Evolutionary conservation across 257 asterid species (phyloP), one percentile per base, ranked within the genome.

Genomic region (Primulina eburnea): DNA sequence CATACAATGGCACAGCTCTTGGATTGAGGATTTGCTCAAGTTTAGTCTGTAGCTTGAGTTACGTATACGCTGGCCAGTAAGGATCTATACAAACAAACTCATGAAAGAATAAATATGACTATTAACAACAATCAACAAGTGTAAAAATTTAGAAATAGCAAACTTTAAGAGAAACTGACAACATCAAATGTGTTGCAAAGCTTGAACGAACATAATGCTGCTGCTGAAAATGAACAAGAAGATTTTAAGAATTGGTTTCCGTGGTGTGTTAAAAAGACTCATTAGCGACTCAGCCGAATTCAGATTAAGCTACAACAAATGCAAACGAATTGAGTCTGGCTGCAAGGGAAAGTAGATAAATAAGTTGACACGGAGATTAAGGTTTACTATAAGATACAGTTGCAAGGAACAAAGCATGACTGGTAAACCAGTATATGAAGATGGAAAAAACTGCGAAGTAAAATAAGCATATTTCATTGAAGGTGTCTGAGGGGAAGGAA

Each of bases 401-500:
- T 60, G 64, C 24, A 79, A 63, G 47, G 28, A 47, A 58, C 70
- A 59, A 21, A 37, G 37, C 30, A 59, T 37, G 65, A 37, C 40
- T 72, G 72, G 11, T 73, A 34, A 18, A 67, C 70, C 66, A 71
- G 68, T 68, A 52, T 26, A 53, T 2, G 52, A 16, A 11, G 34
- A 7, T 38, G 64, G 18, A 24, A 65, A 65, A 52, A 53, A 21
- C 32, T 18, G 53, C 7, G 0, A 50, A 3, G 28, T 33, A 59
- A 35, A 55, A 37, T 21, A 40, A 20, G 24, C 0, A 37, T 33
- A 69, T 14, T 71, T 70, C 64, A 26, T 72, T 68, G 72, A 11
- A 14, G 55, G 69, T 38, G 10, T 52, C 64, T 7, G 33, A 68
- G n/a, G 40, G 29, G 67, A 64, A 77, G 67, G 76, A 73, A 77